A percentile compares a stretch with the other conserved stretches of the same genome.
phyloP scores from a whole-genome alignment of 768 basidiomycete species.

The Suillus occidentalis region DNA sequence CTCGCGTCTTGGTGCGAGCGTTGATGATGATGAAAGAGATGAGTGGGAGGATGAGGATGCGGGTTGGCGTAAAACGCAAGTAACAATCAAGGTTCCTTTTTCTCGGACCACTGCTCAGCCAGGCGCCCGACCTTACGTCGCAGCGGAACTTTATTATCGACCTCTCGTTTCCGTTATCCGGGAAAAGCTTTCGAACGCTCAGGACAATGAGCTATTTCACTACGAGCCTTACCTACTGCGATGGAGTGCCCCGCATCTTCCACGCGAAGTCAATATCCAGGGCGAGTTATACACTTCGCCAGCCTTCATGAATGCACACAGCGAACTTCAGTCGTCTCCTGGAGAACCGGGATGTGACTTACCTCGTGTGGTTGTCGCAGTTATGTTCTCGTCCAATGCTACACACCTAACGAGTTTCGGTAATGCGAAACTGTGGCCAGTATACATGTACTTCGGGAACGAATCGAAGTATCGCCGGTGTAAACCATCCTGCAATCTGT shows the following conservation, averaged over 20 bases:
- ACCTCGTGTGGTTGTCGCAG: constrained; percentile 10
- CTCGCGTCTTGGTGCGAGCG: background rate
- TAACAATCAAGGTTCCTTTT: background rate
- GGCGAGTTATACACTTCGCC: background rate
- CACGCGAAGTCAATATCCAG: background rate
- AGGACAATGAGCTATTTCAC: background rate
- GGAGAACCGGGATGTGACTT: constrained; percentile 18
- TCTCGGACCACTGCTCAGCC: background rate
- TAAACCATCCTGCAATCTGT: no score
- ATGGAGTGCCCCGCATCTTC: background rate
- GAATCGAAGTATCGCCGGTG: no score
- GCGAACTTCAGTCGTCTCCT: constrained; percentile 18
- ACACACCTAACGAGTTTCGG: constrained; percentile 25
- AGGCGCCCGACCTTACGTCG: background rate
- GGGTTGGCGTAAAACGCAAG: background rate
- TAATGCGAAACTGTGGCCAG: constrained; percentile 21
- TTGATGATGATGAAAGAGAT: no score
- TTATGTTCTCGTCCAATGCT: constrained; percentile 23
- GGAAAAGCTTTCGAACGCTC: background rate
- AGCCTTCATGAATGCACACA: constrained; percentile 8
- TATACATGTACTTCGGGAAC: constrained; percentile 23
- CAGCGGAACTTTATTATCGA: background rate
- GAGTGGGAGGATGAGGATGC: background rate
- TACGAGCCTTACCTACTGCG: background rate
- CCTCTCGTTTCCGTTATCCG: background rate